Evolutionary conservation across 225 moss, liverwort and hornwort species (phyloP).

Genomic region (Takakia lepidozioides): DNA sequence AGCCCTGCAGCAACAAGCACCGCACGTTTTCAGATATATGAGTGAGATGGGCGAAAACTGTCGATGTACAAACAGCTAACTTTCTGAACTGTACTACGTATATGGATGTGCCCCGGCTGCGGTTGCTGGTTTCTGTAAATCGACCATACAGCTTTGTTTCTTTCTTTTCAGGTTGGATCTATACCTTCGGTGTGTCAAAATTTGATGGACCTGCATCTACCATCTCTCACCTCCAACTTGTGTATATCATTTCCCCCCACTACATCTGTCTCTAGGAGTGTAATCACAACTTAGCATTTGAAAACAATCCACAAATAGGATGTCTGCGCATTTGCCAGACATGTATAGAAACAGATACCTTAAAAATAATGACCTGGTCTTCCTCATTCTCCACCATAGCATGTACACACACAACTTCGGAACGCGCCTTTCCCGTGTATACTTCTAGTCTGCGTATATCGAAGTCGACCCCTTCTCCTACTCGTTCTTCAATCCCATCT

Average conservation of each 20-base stretch:
- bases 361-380: constrained; percentile 79
- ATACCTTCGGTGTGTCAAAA: too few species aligned
- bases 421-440: constrained; percentile 52
- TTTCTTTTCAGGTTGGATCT: too few species aligned
- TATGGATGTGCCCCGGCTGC: too few species aligned
- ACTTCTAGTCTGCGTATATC: constrained; percentile 62
- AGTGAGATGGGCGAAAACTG: not conserved
- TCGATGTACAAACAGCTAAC: too few species aligned
- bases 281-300: too few species aligned
- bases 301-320: too few species aligned
- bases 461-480: constrained; percentile 21
- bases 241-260: not conserved
- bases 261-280: too few species aligned
- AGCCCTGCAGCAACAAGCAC: constrained; percentile 39
- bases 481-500: too few species aligned
- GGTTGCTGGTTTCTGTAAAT: not conserved
- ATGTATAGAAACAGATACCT: too few species aligned
- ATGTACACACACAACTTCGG: constrained; percentile 67
- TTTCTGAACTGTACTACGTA: too few species aligned
- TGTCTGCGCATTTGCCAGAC: too few species aligned
- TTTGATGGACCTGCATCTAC: too few species aligned
- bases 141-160: not conserved
- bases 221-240: not conserved
- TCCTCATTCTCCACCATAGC: constrained; percentile 69
- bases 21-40: not conserved